phyloP scores from a whole-genome alignment of 441 rosid genomes.

The Daphne laureola region DNA sequence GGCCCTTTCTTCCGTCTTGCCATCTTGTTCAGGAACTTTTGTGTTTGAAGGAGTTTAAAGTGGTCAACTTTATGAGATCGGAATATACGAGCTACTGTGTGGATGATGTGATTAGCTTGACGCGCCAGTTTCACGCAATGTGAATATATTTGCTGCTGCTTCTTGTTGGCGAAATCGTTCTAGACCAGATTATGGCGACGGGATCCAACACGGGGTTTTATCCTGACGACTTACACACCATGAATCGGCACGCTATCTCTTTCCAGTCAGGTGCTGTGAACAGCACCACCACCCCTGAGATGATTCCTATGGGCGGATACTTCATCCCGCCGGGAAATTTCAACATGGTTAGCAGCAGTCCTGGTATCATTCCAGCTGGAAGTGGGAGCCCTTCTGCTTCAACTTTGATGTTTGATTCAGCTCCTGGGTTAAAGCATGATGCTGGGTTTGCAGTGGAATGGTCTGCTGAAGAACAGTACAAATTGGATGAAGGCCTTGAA shows the following conservation, averaged over 20 bases:
- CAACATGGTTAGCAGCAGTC: slow-evolving; percentile 22
- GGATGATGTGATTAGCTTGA: no score
- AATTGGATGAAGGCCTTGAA: slow-evolving; percentile 65
- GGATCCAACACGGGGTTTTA: slow-evolving; percentile 47
- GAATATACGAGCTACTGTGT: no score
- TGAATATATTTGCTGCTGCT: no score
- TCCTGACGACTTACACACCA: slow-evolving; percentile 29
- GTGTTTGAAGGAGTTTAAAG: slow-evolving; percentile 12
- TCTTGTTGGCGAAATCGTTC: neutral
- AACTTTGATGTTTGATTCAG: slow-evolving; percentile 41
- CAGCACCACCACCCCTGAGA: slow-evolving; percentile 43
- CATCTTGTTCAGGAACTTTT: neutral
- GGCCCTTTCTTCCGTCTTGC: slow-evolving; percentile 13
- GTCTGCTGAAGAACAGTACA: slow-evolving; percentile 77
- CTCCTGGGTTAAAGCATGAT: slow-evolving; percentile 52
- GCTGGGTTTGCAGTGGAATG: slow-evolving; percentile 76
- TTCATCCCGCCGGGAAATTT: slow-evolving; percentile 48
- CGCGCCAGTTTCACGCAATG: no score
- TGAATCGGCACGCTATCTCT: slow-evolving; percentile 42
- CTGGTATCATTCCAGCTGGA: slow-evolving; percentile 39
- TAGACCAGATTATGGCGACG: slow-evolving; percentile 45
- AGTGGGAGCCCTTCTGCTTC: slow-evolving; percentile 41
- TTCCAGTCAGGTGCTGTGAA: slow-evolving; percentile 38
- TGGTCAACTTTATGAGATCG: no score
- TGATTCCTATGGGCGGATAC: slow-evolving; percentile 47